Percentiles rank a stretch among this genome's conserved stretches.
phyloP scores from a whole-genome alignment of 208 protist genomes.

The Leishmania aethiopica region DNA sequence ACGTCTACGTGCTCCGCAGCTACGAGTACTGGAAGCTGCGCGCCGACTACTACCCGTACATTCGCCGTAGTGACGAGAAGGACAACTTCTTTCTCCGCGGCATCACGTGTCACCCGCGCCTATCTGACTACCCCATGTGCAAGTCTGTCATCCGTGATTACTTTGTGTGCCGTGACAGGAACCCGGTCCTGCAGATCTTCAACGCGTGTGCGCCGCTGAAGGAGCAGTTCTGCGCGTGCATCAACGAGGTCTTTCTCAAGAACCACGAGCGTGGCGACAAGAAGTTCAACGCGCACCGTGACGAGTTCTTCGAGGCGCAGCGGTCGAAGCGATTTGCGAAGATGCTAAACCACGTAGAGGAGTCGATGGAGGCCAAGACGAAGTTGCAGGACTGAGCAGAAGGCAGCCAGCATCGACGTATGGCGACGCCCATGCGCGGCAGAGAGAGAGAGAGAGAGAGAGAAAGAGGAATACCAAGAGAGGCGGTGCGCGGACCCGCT shows the following conservation, averaged over 20 bases:
- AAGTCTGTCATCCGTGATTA: constrained; percentile 84
- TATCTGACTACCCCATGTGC: constrained; percentile 88
- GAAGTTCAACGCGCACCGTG: constrained; percentile 75
- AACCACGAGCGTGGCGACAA: constrained; percentile 80
- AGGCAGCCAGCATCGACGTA: background rate
- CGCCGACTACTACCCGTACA: constrained; percentile 82
- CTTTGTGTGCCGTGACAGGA: constrained; percentile 79
- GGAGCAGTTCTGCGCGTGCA: constrained; percentile 86
- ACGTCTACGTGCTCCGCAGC: constrained; percentile 58
- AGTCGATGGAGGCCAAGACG: constrained; percentile 58
- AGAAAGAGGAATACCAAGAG: background rate
- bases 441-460: background rate
- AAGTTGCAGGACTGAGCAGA: constrained; percentile 71
- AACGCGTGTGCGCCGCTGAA: constrained; percentile 85
- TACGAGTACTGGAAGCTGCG: constrained; percentile 84
- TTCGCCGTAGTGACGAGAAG: constrained; percentile 60
- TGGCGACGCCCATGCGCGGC: background rate
- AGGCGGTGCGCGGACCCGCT: background rate
- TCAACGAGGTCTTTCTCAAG: constrained; percentile 86
- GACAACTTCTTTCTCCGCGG: constrained; percentile 87
- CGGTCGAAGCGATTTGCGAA: constrained; percentile 62
- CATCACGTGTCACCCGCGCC: constrained; percentile 71
- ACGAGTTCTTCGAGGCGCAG: constrained; percentile 69
- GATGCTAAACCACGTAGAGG: constrained; percentile 61
- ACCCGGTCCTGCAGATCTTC: constrained; percentile 69